phyloP scores from a whole-genome alignment of 2,329 filamentous ascomycete genomes.

The Achaetomium macrosporum region DNA sequence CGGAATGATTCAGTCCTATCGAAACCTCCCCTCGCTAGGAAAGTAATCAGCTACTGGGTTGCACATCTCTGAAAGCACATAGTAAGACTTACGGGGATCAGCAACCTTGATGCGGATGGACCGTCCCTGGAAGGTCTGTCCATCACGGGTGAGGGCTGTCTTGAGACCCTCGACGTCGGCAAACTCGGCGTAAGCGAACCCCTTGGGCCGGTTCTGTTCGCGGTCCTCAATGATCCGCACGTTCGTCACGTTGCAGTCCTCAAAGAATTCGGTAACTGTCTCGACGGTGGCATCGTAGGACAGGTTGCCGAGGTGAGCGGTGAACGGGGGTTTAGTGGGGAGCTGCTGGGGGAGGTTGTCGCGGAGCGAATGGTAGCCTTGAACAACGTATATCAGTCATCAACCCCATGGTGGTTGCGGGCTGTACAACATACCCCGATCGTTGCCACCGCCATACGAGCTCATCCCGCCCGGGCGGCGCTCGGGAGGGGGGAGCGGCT shows the following conservation, averaged over 20 bases:
- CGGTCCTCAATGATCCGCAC: constrained; percentile 97
- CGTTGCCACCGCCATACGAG: constrained; percentile 27
- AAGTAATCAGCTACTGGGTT: constrained; percentile 32
- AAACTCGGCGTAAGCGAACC: constrained; percentile 97
- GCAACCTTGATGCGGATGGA: constrained; percentile 92
- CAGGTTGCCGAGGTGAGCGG: constrained; percentile 92
- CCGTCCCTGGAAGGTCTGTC: constrained; percentile 77
- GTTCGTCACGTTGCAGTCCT: constrained; percentile 76
- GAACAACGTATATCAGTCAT: constrained; percentile 12
- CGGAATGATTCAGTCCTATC: constrained; percentile 39
- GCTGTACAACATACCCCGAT: constrained; percentile 36
- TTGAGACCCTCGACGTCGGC: constrained; percentile 80
- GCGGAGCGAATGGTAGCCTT: constrained; percentile 55
- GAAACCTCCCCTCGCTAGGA: constrained; percentile 72
- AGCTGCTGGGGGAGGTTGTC: constrained; percentile 69
- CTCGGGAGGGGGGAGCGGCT: constrained; percentile 49
- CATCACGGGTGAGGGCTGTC: constrained; percentile 79
- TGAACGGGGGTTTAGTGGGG: constrained; percentile 88
- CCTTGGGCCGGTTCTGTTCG: constrained; percentile 88
- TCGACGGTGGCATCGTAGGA: constrained; percentile 87
- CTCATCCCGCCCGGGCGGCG: constrained; percentile 32
- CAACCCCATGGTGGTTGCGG: not conserved
- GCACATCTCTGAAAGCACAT: not conserved
- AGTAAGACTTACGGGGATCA: constrained; percentile 78
- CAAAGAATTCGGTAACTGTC: constrained; percentile 81